Percentiles rank a stretch among this genome's conserved stretches.
These are phyloP conservation scores for Cordyceps fumosorosea DNA, from an alignment of 2,329 filamentous ascomycete species.

Conservation along the genomic window DNA sequence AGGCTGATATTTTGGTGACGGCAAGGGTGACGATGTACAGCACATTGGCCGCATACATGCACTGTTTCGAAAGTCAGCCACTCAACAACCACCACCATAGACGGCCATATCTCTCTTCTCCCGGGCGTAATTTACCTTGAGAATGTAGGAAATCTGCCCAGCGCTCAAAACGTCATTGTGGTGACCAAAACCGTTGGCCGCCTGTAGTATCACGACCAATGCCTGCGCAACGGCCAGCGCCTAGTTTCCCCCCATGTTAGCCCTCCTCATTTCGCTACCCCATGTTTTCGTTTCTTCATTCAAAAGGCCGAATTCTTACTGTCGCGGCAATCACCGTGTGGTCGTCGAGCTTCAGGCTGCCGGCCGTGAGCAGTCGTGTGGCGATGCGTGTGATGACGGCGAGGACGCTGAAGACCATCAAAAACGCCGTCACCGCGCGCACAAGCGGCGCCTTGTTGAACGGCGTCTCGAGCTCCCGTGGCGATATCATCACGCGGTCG, in stretches of 20 bases:
- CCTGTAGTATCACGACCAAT: slow-evolving; percentile 15
- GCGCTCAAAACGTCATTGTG: slow-evolving; percentile 3
- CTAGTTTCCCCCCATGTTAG: slow-evolving; percentile 3
- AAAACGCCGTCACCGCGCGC: slow-evolving; percentile 17
- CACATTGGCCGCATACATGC: slow-evolving; percentile 4
- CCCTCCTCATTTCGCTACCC: background rate
- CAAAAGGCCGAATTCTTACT: slow-evolving; percentile 11
- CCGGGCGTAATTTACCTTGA: slow-evolving; percentile 1
- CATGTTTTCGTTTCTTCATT: no score
- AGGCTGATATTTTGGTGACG: slow-evolving; percentile 3
- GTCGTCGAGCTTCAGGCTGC: slow-evolving; percentile 17
- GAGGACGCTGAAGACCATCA: slow-evolving; percentile 20
- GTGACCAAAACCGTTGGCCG: slow-evolving; percentile 17
- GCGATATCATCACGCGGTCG: slow-evolving; percentile 6
- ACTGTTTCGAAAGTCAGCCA: background rate
- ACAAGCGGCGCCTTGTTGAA: slow-evolving; percentile 20
- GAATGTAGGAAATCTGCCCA: slow-evolving; percentile 13
- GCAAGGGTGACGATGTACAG: background rate
- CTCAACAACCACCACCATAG: background rate
- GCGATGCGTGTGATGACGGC: slow-evolving; percentile 16
- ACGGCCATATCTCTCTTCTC: background rate
- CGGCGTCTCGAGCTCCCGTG: slow-evolving; percentile 18
- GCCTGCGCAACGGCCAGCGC: slow-evolving; percentile 17
- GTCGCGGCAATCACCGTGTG: slow-evolving; percentile 15
- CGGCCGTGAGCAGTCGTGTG: slow-evolving; percentile 15